phyloP scores from a whole-genome alignment of 2,329 filamentous ascomycete genomes.

The Sporothrix pseudoabietina region DNA sequence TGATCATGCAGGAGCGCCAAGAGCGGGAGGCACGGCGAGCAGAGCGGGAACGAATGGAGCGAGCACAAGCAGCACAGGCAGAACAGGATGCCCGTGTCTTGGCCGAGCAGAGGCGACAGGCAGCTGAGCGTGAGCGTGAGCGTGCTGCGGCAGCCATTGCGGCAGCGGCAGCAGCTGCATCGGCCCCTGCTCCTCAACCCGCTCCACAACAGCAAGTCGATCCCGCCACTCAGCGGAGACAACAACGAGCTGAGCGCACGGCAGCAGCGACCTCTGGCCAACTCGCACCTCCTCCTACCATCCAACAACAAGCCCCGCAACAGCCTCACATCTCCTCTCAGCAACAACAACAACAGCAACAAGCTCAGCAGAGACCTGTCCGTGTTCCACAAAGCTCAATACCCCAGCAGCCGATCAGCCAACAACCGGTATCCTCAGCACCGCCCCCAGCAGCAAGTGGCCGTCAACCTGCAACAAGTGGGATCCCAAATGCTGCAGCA shows the following conservation, averaged over 20 bases:
- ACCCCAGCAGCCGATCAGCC: conserved; percentile 17
- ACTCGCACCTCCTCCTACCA: conserved; percentile 23
- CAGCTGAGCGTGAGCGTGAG: conserved; percentile 45
- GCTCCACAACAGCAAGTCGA: conserved; percentile 41
- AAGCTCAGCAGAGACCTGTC: conserved; percentile 24
- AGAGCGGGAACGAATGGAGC: conserved; percentile 65
- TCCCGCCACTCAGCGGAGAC: conserved; percentile 41
- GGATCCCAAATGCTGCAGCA: not conserved
- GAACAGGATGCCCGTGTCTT: conserved; percentile 58
- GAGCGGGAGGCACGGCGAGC: conserved; percentile 74
- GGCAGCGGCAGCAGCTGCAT: conserved; percentile 39
- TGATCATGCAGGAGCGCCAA: conserved; percentile 86
- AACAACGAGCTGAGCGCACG: conserved; percentile 41
- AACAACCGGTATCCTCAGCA: conserved; percentile 6
- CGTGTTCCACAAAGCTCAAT: conserved; percentile 25
- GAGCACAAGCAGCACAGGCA: conserved; percentile 60
- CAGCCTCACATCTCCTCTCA: conserved; percentile 30
- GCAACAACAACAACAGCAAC: conserved; percentile 8
- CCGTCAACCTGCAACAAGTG: not conserved
- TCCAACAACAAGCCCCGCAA: conserved; percentile 26
- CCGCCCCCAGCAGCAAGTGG: not conserved
- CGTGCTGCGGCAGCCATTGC: conserved; percentile 56
- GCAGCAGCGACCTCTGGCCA: conserved; percentile 31
- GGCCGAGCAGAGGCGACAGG: conserved; percentile 54
- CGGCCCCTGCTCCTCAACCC: conserved; percentile 35